A percentile compares a stretch with the other conserved stretches of the same genome.
These are phyloP conservation scores for Stephania yunnanensis DNA, from an alignment of 164 flowering plant genomes.

Conservation along the genomic window DNA sequence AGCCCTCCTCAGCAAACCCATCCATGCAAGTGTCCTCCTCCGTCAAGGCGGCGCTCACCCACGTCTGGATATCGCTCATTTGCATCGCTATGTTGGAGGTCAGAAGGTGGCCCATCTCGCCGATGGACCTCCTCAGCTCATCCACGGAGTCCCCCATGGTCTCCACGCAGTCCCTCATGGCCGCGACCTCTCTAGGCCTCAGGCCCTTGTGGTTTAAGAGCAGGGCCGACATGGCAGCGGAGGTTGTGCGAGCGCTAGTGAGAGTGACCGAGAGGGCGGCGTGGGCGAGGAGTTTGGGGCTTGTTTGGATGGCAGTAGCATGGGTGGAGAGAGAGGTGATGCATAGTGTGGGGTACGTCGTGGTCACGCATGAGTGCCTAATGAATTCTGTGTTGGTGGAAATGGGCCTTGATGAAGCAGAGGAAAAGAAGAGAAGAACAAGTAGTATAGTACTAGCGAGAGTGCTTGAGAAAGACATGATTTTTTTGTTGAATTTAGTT, in stretches of 20 bases:
- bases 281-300: constrained; percentile 42
- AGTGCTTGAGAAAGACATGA: neutral
- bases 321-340: constrained; percentile 39
- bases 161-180: constrained; percentile 62
- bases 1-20: constrained; percentile 41
- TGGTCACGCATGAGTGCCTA: constrained; percentile 37
- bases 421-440: constrained; percentile 2
- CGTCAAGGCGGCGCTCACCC: constrained; percentile 78
- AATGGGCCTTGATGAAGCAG: neutral
- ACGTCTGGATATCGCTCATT: constrained; percentile 56
- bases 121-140: constrained; percentile 33
- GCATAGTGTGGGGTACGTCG: constrained; percentile 58
- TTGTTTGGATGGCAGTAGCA: constrained; percentile 41
- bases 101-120: constrained; percentile 35
- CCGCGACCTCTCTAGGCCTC: constrained; percentile 33
- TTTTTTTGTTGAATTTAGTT: neutral
- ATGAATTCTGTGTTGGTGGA: constrained; percentile 41
- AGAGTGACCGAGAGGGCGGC: constrained; percentile 55
- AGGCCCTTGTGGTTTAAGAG: constrained; percentile 28
- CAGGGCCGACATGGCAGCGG: constrained; percentile 23
- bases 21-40: constrained; percentile 56
- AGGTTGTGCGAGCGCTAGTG: constrained; percentile 26
- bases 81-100: constrained; percentile 21
- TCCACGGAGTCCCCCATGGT: constrained; percentile 39
- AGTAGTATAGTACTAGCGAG: neutral